phyloP scores from a whole-genome alignment of 805 yeast genomes.

The Isabelozyma gotoi region DNA sequence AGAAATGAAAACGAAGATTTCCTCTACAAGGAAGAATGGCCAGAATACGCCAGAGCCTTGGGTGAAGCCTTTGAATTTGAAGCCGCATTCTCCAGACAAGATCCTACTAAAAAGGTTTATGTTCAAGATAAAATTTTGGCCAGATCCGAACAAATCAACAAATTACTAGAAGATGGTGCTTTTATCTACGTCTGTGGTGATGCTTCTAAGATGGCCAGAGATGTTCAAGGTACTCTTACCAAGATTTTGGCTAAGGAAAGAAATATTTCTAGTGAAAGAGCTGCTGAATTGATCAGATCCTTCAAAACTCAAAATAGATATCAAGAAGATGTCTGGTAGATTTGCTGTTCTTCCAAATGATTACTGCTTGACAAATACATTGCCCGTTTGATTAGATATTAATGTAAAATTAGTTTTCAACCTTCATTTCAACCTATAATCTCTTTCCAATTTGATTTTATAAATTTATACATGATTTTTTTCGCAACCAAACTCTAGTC shows the following conservation, averaged over 20 bases:
- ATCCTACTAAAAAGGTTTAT: constrained; percentile 56
- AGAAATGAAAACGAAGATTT: constrained; percentile 78
- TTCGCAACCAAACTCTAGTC: too few relatives aligned
- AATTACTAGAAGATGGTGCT: constrained; percentile 67
- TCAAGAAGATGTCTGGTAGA: constrained; percentile 98
- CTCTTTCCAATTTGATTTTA: not conserved
- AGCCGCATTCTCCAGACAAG: constrained; percentile 86
- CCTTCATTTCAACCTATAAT: not conserved
- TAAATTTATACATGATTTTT: not conserved
- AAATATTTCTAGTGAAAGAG: constrained; percentile 63
- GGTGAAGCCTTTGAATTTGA: constrained; percentile 66
- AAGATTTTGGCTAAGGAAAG: constrained; percentile 64
- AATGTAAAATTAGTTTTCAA: not conserved
- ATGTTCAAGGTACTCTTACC: constrained; percentile 71
- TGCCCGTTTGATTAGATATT: not conserved
- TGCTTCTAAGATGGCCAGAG: constrained; percentile 93
- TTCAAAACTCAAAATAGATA: constrained; percentile 82
- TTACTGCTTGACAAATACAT: not conserved
- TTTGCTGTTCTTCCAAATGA: not conserved
- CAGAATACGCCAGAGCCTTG: constrained; percentile 59
- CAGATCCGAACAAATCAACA: constrained; percentile 51
- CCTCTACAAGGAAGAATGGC: constrained; percentile 89
- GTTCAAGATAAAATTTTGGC: constrained; percentile 79
- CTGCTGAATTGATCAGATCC: constrained; percentile 73
- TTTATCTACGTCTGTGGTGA: constrained; percentile 96